Evolutionary conservation across 1,139 yeast species (phyloP).

Genomic region (Blastobotrys capitulatus): DNA sequence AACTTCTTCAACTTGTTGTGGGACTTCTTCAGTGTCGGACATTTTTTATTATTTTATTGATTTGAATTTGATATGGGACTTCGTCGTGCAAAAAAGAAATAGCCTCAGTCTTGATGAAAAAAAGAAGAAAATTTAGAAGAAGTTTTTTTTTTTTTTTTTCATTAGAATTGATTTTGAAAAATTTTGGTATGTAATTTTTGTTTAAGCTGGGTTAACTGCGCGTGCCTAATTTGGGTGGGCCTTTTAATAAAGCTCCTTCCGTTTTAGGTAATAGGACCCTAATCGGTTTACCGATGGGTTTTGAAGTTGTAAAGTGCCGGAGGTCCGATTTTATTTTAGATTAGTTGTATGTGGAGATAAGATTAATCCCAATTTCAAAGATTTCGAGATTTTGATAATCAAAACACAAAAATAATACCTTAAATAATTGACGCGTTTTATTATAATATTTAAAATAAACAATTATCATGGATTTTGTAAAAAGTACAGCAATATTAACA

Average conservation of each 20-base stretch:
- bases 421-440: neutral
- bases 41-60: conserved; percentile 16
- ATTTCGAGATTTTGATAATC: no score
- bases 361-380: no score
- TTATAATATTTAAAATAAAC: neutral
- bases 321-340: no score
- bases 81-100: conserved; percentile 25
- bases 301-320: no score
- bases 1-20: conserved; percentile 55
- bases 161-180: neutral
- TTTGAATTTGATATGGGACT: conserved; percentile 25
- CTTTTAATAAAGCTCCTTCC: neutral
- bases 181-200: no score
- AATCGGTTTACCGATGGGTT: neutral
- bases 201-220: no score
- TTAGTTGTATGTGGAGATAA: no score
- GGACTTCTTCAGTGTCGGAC: conserved; percentile 39
- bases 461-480: conserved; percentile 16
- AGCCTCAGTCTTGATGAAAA: conserved; percentile 26
- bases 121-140: neutral
- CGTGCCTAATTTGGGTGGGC: neutral
- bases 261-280: neutral
- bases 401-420: no score
- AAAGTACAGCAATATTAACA: conserved; percentile 53
- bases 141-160: no score